Percentiles rank a stretch among this genome's conserved stretches.
These are phyloP conservation scores for Pleurotus tuoliensis DNA, from an alignment of 768 basidiomycete species.

Conservation along the genomic window DNA sequence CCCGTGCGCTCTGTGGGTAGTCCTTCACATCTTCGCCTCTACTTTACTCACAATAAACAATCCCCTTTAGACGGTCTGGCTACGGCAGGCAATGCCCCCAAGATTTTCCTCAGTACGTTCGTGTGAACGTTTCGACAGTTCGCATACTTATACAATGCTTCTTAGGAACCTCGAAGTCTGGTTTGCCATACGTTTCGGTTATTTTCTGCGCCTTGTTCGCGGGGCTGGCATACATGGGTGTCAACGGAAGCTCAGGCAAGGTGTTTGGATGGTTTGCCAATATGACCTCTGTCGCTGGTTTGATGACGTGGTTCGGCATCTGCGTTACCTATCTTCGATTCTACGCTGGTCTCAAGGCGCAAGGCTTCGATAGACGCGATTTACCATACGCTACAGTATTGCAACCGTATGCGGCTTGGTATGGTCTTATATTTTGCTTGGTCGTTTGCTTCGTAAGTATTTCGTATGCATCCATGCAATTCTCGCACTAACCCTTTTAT, in stretches of 20 bases:
- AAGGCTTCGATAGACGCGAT: conserved; percentile 67
- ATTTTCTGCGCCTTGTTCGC: conserved; percentile 65
- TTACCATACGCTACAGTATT: conserved; percentile 69
- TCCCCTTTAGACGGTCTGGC: conserved; percentile 69
- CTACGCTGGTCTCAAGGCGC: conserved; percentile 74
- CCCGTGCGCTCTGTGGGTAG: conserved; percentile 74
- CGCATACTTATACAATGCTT: background rate
- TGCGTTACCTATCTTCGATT: conserved; percentile 78
- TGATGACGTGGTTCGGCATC: conserved; percentile 83
- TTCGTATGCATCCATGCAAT: background rate
- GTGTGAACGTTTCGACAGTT: background rate
- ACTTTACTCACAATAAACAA: conserved; percentile 4
- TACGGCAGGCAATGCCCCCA: conserved; percentile 75
- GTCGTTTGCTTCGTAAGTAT: conserved; percentile 60
- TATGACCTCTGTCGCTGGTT: conserved; percentile 65
- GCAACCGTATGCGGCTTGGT: conserved; percentile 76
- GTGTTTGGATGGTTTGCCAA: conserved; percentile 83
- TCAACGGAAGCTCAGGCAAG: conserved; percentile 56
- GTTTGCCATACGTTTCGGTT: conserved; percentile 76
- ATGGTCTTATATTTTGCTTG: conserved; percentile 35
- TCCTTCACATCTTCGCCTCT: background rate
- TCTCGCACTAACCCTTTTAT: background rate
- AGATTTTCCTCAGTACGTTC: conserved; percentile 51
- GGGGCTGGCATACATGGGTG: conserved; percentile 78
- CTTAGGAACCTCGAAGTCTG: conserved; percentile 50